These are phyloP conservation scores for Plicaturopsis crispa DNA, from an alignment of 768 basidiomycete genomes.

Conservation along the genomic window DNA sequence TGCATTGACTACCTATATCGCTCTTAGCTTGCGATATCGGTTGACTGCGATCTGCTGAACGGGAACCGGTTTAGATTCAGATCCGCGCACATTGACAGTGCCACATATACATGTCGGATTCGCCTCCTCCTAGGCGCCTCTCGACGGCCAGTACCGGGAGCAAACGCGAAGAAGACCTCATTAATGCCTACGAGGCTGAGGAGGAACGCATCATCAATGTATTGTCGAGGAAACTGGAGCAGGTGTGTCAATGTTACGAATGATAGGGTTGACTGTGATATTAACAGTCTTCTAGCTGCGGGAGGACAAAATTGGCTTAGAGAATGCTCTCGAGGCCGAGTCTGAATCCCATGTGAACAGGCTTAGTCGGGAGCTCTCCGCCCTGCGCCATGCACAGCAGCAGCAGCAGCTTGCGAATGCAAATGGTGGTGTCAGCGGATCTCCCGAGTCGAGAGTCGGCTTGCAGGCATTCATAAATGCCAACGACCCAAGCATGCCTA, in stretches of 20 bases:
- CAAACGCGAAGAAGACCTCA: constrained; percentile 64
- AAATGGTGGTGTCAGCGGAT: constrained; percentile 19
- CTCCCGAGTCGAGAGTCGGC: constrained; percentile 15
- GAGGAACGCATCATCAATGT: constrained; percentile 85
- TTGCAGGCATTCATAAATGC: constrained; percentile 5
- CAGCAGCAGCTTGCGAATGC: constrained; percentile 29
- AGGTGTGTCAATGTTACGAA: constrained; percentile 38
- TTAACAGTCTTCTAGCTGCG: constrained; percentile 42
- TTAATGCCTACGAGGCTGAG: constrained; percentile 86
- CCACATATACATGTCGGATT: constrained; percentile 1
- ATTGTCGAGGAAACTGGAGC: constrained; percentile 75
- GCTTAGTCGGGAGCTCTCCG: constrained; percentile 62
- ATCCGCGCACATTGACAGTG: no score
- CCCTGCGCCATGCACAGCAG: constrained; percentile 53
- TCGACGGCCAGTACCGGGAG: constrained; percentile 47
- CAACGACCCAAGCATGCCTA: constrained; percentile 26
- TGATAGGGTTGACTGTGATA: neutral
- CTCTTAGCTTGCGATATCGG: no score
- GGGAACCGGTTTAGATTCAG: no score
- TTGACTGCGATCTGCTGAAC: no score
- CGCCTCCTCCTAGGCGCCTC: constrained; percentile 54
- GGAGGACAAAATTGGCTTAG: constrained; percentile 79
- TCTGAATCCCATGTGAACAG: constrained; percentile 80
- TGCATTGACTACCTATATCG: no score
- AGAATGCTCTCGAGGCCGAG: constrained; percentile 79